These are phyloP conservation scores for Pseudoturritis turrita DNA, from an alignment of 345 rosid species.

Conservation along the genomic window DNA sequence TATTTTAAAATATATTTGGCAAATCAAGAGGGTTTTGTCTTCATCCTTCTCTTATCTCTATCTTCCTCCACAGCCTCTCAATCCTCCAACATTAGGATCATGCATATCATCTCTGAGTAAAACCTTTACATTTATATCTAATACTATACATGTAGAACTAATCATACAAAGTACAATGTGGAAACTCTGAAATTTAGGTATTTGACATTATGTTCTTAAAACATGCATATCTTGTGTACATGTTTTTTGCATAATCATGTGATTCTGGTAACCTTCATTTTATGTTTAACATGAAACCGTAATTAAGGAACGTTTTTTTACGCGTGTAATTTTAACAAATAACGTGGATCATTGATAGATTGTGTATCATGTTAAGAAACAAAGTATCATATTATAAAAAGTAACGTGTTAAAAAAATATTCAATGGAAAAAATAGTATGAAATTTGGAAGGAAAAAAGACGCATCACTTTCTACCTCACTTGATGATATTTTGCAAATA, in stretches of 20 bases:
- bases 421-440: too few relatives aligned
- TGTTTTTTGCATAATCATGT: neutral
- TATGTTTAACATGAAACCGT: neutral
- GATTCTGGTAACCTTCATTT: neutral
- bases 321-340: too few relatives aligned
- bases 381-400: too few relatives aligned
- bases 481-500: too few relatives aligned
- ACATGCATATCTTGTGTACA: neutral
- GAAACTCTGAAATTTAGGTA: neutral
- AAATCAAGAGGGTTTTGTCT: conserved; percentile 14
- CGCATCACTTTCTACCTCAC: too few relatives aligned
- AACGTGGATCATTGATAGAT: too few relatives aligned
- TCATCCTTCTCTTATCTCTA: conserved; percentile 25
- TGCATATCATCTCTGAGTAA: neutral
- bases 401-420: too few relatives aligned
- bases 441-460: too few relatives aligned
- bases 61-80: conserved; percentile 29
- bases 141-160: neutral
- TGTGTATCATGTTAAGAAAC: too few relatives aligned
- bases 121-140: neutral
- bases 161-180: neutral
- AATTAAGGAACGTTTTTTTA: too few relatives aligned
- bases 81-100: conserved; percentile 16
- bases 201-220: neutral
- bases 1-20: neutral